phyloP scores from a whole-genome alignment of 176 grass and related monocot genomes.

The Oryza meyeriana region DNA sequence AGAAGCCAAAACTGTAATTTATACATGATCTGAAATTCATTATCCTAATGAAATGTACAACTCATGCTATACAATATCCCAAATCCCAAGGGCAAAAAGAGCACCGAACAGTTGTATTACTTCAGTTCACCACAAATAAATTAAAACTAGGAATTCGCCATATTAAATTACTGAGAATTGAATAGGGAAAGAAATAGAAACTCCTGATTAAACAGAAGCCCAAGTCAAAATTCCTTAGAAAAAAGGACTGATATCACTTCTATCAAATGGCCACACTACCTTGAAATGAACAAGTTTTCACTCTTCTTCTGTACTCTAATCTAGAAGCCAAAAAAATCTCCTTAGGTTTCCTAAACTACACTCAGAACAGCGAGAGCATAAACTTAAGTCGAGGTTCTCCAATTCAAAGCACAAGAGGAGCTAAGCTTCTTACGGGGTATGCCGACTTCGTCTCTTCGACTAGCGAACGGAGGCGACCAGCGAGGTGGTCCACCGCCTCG shows the following conservation, averaged over 20 bases:
- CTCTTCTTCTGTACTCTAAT: neutral
- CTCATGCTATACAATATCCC: neutral
- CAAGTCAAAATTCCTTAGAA: constrained; percentile 16
- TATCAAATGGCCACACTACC: neutral
- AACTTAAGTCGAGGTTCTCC: neutral
- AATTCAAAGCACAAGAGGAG: constrained; percentile 15
- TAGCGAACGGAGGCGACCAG: constrained; percentile 60
- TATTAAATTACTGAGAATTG: neutral
- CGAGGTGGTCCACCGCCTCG: constrained; percentile 73
- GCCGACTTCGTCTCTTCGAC: constrained; percentile 71
- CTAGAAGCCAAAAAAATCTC: neutral
- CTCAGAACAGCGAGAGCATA: neutral
- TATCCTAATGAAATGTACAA: neutral
- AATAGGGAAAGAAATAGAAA: neutral
- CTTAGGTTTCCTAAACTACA: neutral
- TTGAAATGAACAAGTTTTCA: neutral
- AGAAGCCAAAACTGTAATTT: neutral
- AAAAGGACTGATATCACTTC: neutral
- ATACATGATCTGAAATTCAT: neutral
- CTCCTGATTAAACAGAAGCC: neutral
- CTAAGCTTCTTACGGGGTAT: constrained; percentile 59
- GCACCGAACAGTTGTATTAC: neutral
- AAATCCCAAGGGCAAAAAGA: neutral
- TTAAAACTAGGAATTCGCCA: neutral
- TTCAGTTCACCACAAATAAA: neutral